Evolutionary conservation across 2,329 filamentous ascomycete genomes (phyloP).

Genomic region (Penicillium sp.): DNA sequence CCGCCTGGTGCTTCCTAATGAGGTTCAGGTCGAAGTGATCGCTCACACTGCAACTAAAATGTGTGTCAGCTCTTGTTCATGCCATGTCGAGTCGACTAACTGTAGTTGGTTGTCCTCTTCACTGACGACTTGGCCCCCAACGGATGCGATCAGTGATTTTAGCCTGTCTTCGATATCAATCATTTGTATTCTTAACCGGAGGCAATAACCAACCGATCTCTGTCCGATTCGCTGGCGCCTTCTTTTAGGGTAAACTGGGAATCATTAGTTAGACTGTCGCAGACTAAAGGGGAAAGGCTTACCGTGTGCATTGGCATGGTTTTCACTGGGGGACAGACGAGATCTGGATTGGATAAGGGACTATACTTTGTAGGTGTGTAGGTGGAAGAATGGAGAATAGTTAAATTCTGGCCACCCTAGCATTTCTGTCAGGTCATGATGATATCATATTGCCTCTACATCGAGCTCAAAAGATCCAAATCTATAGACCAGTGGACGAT

Average conservation of each 20-base stretch:
- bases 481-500: background rate
- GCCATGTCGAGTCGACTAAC: slow-evolving; percentile 3
- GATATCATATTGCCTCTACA: slow-evolving; percentile 6
- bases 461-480: background rate
- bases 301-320: background rate
- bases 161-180: slow-evolving; percentile 1
- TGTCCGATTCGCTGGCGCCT: background rate
- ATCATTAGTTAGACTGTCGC: background rate
- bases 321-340: background rate
- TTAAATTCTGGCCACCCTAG: background rate
- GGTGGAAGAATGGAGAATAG: background rate
- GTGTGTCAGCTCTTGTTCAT: background rate
- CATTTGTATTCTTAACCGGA: background rate
- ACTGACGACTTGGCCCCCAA: slow-evolving; percentile 11
- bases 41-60: slow-evolving; percentile 8
- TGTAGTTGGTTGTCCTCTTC: slow-evolving; percentile 6
- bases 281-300: background rate
- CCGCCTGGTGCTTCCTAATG: slow-evolving; percentile 13
- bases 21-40: slow-evolving; percentile 14
- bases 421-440: slow-evolving; percentile 1
- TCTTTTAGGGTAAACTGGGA: background rate
- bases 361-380: background rate
- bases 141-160: slow-evolving; percentile 12
- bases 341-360: background rate
- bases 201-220: background rate